Conservation (phyloP, 306 rosid species). For the Prunus campanulata region DNA sequence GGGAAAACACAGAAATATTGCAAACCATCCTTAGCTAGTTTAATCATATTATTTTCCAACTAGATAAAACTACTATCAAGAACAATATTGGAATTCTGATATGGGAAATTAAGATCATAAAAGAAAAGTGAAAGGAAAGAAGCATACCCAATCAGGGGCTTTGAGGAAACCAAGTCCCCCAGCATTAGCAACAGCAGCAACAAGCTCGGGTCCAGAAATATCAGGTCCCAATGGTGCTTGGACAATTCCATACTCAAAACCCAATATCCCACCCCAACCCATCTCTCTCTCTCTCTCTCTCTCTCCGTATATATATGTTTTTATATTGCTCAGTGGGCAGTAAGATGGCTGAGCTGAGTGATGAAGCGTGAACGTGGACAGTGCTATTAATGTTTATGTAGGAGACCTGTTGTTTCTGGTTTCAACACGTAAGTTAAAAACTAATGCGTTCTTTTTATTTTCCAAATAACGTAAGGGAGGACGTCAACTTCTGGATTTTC, state of each 20-base stretch:
- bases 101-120: too few species aligned
- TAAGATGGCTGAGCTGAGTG: neutral
- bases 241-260: slow-evolving; percentile 66
- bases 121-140: neutral
- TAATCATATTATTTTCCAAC: neutral
- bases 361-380: neutral
- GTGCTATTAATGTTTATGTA: neutral
- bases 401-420: neutral
- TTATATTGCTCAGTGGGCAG: neutral
- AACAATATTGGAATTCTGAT: neutral
- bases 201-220: slow-evolving; percentile 73
- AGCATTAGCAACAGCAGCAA: slow-evolving; percentile 79
- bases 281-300: neutral
- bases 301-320: neutral
- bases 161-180: slow-evolving; percentile 72
- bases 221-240: slow-evolving; percentile 85
- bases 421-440: neutral
- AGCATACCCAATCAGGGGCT: slow-evolving; percentile 62
- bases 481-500: neutral
- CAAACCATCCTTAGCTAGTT: neutral
- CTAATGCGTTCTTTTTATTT: neutral
- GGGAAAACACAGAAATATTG: neutral
- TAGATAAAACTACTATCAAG: neutral
- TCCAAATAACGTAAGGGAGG: neutral
- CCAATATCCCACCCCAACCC: slow-evolving; percentile 59